Evolutionary conservation across 495 filamentous ascomycete genomes (phyloP), one percentile per base, ranked within the genome.

Genomic region (Daldinia grandis): DNA sequence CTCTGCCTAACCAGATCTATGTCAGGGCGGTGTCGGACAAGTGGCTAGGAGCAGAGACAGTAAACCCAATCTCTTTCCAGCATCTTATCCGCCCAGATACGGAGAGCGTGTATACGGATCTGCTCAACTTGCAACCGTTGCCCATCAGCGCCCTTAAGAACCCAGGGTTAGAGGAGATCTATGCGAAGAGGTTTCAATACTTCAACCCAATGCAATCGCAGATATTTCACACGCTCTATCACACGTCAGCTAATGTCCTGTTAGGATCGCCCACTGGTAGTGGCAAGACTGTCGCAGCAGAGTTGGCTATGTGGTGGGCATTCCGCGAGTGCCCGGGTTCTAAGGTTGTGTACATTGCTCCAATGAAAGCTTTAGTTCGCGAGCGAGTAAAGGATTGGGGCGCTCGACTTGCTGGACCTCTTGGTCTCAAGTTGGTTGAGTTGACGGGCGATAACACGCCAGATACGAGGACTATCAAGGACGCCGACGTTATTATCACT

Each of bases 181-280:
- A 98, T 77, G 88, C 86, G 5, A 83, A 92, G 74, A 88, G 93
- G 28, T 99, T 99, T 77, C 88, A 92, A 62, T 98, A 88, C 81
- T 99, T 99, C 84, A 99, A 99, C 78, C 95, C 96, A 0, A 97
- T 99, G 95, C 95, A 99, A 76, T 97, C 96, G 3, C 95, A 99
- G 76, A 90, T 98, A 35, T 99, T 99, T 78, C 96, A 98, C 73
- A 91, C 92, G 47, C 86, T 98, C 12, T 98, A 98, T 59, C 93
- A 98, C 76, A 95, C 95, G 0, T 78, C 90, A 30, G 89, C 91
- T 38, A 99, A 99, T 74, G 94, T 98, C 7, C 83, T 99, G 4
- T 87, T 99, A 6, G 95, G 95, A n/a, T 98, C 95, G 14, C 95
- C 95, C 5, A 99, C 95, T 5, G 95, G 95, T 55, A 95, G 92